phyloP scores from a whole-genome alignment of 768 basidiomycete genomes.

The Mycena haematopus region DNA sequence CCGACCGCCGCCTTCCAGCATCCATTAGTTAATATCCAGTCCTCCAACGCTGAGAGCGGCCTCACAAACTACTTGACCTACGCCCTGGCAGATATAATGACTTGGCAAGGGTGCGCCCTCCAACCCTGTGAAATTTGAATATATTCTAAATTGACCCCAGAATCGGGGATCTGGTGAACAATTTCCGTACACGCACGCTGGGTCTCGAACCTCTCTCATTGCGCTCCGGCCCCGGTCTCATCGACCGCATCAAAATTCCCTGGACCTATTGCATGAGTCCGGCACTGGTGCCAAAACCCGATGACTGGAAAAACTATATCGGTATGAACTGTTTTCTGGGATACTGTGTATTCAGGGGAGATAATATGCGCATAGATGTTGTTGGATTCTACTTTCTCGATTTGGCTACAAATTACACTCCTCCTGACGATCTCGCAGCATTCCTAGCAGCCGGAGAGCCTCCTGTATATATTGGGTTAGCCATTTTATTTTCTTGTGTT shows the following conservation, averaged over 20 bases:
- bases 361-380: conserved; percentile 48
- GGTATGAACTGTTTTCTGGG: conserved; percentile 42
- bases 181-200: conserved; percentile 55
- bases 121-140: background rate
- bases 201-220: conserved; percentile 54
- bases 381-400: conserved; percentile 71
- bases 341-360: background rate
- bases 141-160: conserved; percentile 37
- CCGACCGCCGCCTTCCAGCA: conserved; percentile 64
- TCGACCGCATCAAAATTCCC: conserved; percentile 61
- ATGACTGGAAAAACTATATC: conserved; percentile 68
- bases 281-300: conserved; percentile 61
- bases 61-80: conserved; percentile 67
- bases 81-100: conserved; percentile 63
- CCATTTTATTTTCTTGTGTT: background rate
- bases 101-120: conserved; percentile 60
- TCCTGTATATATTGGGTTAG: conserved; percentile 66
- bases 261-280: conserved; percentile 72
- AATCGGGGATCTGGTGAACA: conserved; percentile 65
- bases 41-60: conserved; percentile 57
- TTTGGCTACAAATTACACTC: conserved; percentile 53
- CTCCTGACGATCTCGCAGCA: conserved; percentile 50
- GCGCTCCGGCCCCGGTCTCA: conserved; percentile 55
- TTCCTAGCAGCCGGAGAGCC: conserved; percentile 57
- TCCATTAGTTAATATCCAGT: conserved; percentile 65